phyloP scores from a whole-genome alignment of 768 basidiomycete species.

The Brasilioporus rufonigricans region DNA sequence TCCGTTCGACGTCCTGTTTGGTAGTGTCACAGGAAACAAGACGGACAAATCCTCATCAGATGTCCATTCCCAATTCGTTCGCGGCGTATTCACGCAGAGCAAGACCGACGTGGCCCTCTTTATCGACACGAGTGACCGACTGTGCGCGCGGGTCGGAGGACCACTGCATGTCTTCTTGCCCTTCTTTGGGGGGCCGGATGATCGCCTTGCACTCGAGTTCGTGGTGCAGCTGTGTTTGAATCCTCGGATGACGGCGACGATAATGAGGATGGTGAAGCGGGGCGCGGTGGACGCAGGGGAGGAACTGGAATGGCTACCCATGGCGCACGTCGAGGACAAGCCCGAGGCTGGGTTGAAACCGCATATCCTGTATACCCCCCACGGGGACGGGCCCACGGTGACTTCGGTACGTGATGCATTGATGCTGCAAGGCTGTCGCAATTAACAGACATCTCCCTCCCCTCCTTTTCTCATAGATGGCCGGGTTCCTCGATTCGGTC shows the following conservation, averaged over 20 bases:
- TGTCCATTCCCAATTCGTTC: conserved; percentile 80
- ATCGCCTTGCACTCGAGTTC: conserved; percentile 81
- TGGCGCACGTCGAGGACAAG: conserved; percentile 22
- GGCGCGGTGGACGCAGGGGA: conserved; percentile 34
- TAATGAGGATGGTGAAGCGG: conserved; percentile 60
- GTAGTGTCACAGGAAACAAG: conserved; percentile 16
- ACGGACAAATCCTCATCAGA: conserved; percentile 43
- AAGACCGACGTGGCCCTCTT: no score
- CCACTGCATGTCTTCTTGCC: conserved; percentile 75
- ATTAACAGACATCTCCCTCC: background rate
- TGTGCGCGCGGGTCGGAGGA: conserved; percentile 25
- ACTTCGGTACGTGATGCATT: conserved; percentile 8
- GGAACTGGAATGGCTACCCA: conserved; percentile 20
- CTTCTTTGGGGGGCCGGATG: conserved; percentile 95
- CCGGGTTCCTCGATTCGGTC: conserved; percentile 62
- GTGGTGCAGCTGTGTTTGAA: conserved; percentile 81
- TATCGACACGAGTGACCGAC: conserved; percentile 38
- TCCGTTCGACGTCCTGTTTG: conserved; percentile 74
- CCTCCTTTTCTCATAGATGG: conserved; percentile 6
- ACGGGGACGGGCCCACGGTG: background rate
- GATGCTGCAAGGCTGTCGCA: background rate
- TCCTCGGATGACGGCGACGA: conserved; percentile 65
- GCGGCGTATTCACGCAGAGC: conserved; percentile 72
- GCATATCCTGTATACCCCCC: background rate
- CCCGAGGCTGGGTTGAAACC: background rate